Conservation (phyloP, 116 monocot species). For the Cymodocea nodosa region DNA sequence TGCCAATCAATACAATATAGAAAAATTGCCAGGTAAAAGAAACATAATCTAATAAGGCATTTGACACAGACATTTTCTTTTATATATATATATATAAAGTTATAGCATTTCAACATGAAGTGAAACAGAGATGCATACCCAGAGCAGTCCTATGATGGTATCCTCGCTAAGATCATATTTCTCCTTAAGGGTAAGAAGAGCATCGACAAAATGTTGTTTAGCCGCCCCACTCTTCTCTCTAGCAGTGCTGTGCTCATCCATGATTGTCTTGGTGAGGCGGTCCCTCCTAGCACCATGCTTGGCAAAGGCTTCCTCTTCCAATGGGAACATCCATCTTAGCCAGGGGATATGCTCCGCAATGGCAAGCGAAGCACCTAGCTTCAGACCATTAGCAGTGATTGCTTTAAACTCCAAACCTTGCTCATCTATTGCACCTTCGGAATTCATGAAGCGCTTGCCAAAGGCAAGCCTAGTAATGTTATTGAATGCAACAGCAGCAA, state of each 20-base stretch:
- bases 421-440: slow-evolving; percentile 45
- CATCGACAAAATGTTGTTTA: slow-evolving; percentile 81
- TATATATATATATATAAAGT: not conserved
- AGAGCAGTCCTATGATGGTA: slow-evolving; percentile 82
- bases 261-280: slow-evolving; percentile 55
- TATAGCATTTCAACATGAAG: not conserved
- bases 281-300: slow-evolving; percentile 60
- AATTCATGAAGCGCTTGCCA: slow-evolving; percentile 74
- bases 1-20: not conserved
- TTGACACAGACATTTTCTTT: no score
- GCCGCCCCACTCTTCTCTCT: slow-evolving; percentile 29
- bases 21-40: no score
- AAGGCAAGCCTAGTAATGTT: slow-evolving; percentile 80
- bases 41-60: no score
- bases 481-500: slow-evolving; percentile 37
- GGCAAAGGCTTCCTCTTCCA: slow-evolving; percentile 54
- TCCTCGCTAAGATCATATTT: slow-evolving; percentile 64
- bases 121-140: slow-evolving; percentile 28
- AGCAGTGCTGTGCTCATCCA: slow-evolving; percentile 63
- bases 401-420: slow-evolving; percentile 77
- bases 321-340: slow-evolving; percentile 64
- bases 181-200: slow-evolving; percentile 59
- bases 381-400: slow-evolving; percentile 59
- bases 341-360: slow-evolving; percentile 62
- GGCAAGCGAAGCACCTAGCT: slow-evolving; percentile 67